phyloP scores from a whole-genome alignment of 129 eudicot genomes.

The Flaveria brownii region DNA sequence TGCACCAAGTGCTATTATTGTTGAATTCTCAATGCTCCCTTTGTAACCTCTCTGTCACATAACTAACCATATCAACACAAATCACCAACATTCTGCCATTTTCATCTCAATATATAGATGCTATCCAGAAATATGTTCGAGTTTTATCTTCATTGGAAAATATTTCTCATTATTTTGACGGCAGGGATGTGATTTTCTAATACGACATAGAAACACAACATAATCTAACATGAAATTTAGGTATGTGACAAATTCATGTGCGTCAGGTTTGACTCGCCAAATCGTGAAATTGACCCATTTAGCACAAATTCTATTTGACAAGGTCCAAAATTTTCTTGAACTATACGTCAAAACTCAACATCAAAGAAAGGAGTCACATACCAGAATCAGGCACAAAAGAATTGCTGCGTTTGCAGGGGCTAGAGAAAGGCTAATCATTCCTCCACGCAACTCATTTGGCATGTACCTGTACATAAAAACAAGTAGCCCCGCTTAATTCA shows the following conservation, averaged over 20 bases:
- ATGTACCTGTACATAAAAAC: conserved; percentile 58
- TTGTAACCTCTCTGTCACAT: conserved; percentile 72
- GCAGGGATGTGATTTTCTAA: not conserved
- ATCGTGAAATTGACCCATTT: not conserved
- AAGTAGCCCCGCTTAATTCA: not conserved
- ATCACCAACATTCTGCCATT: not conserved
- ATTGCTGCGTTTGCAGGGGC: conserved; percentile 74
- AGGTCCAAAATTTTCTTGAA: conserved; percentile 3
- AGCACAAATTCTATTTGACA: not conserved
- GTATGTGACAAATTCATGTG: not conserved
- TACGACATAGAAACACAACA: not conserved
- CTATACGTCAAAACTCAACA: not conserved
- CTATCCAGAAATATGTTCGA: not conserved
- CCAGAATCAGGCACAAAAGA: conserved; percentile 61
- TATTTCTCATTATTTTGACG: not conserved
- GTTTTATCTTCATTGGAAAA: conserved; percentile 1
- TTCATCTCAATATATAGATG: not conserved
- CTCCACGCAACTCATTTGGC: conserved; percentile 94
- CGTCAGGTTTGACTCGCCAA: not conserved
- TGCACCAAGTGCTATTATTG: conserved; percentile 69
- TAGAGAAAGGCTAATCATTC: conserved; percentile 80
- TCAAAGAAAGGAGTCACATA: conserved; percentile 26
- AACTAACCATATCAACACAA: conserved; percentile 3
- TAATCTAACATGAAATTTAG: not conserved
- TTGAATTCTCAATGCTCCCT: conserved; percentile 66